Evolutionary conservation across 257 asterid species (phyloP).

Genomic region (Capsicum baccatum): DNA sequence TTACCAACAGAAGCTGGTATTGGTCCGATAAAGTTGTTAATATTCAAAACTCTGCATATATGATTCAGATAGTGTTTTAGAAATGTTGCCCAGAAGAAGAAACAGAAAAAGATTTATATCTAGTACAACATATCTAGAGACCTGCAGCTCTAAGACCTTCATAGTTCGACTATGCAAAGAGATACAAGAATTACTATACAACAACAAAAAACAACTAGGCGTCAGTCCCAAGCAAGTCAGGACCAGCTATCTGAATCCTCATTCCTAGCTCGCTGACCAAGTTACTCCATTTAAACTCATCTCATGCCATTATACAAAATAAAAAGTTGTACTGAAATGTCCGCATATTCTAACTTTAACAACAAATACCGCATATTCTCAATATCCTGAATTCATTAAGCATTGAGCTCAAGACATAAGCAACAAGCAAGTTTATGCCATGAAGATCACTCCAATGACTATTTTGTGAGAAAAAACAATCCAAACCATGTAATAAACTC

Average conservation of each 20-base stretch:
- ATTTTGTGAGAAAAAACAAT: not conserved
- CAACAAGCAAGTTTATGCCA: not conserved
- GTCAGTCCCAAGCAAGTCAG: not conserved
- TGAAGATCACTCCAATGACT: not conserved
- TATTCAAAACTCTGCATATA: slow-evolving; percentile 69
- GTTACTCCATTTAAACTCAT: slow-evolving; percentile 13
- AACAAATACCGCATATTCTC: not conserved
- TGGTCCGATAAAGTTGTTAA: slow-evolving; percentile 65
- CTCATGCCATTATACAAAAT: no score
- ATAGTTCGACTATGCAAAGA: not conserved
- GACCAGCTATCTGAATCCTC: not conserved
- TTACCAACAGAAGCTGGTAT: slow-evolving; percentile 81
- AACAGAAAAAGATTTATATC: not conserved
- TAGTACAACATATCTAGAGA: not conserved
- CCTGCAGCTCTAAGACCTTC: not conserved
- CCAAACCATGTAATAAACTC: not conserved
- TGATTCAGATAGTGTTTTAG: slow-evolving; percentile 20
- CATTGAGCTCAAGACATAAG: not conserved
- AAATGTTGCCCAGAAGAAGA: not conserved
- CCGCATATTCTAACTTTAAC: not conserved
- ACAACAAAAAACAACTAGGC: not conserved
- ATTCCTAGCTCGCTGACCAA: not conserved
- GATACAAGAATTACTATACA: slow-evolving; percentile 3
- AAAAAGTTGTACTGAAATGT: not conserved
- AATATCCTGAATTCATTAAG: not conserved